Evolutionary conservation across 768 basidiomycete species (phyloP), one percentile per base, ranked within the genome.

Genomic region (Amanita rimosa): DNA sequence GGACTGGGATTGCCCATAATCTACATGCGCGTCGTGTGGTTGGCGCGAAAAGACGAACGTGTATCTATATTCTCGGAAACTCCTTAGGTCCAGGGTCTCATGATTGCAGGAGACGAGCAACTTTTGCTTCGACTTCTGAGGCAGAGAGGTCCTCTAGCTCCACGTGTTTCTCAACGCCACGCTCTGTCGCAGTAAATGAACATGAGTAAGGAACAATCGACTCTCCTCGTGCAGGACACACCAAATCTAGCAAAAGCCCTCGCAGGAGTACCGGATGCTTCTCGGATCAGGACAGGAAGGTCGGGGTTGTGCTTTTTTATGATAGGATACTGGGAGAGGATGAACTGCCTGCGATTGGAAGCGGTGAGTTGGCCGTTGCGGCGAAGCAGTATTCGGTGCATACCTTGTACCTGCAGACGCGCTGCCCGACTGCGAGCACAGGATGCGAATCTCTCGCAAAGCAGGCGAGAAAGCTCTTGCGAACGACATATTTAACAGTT

Each of bases 231-330:
- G 52, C 42, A 46, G 52, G 13, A 64, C 85, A 63, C 67, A 92
- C 89, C 88, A 60, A 87, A 92, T 58, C 89, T 73, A 46, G 85
- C 88, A 74, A 90, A 92, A 41, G 77, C 78, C 59, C 89, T 74
- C 53, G 87, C 87, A 33, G 85, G 86, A 6, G 85, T 88, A 33
- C 81, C 85, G 46, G 67, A 69, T 13, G 86, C 89, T 66, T 89
- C 85, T 57, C 89, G 75, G 58, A 91, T 85, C 57, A 91, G 63
- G 33, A 89, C 74, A 14, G 87, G 89, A n/a, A 92, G 67, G 66
- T 92, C 82, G 34, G 88, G 89, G 60, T 92, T 92, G 64, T 83
- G 68, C 61, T 85, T 74, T 68, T 91, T 90, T 59, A 90, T 76
- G 46, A 70, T 55, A 4, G 84, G 78, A 60, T 91, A 90, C 54